phyloP scores from a whole-genome alignment of 2,329 filamentous ascomycete genomes.

The Colletotrichum scovillei region DNA sequence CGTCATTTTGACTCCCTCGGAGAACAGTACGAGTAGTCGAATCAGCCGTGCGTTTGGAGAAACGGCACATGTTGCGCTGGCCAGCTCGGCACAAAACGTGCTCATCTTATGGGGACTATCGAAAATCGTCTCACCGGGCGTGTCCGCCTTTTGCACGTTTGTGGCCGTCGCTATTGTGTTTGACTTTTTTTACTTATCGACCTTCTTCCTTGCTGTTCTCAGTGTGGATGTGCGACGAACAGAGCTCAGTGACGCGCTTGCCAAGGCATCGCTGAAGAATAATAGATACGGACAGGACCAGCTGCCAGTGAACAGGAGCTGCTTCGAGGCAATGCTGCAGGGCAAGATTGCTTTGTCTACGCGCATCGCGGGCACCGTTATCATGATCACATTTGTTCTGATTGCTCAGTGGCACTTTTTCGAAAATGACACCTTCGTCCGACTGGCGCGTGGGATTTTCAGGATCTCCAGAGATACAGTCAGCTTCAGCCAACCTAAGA shows the following conservation, averaged over 20 bases:
- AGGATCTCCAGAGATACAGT: constrained; percentile 43
- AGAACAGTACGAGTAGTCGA: constrained; percentile 74
- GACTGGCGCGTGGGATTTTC: constrained; percentile 49
- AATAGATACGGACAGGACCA: constrained; percentile 44
- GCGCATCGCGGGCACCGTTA: constrained; percentile 78
- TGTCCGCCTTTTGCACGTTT: constrained; percentile 81
- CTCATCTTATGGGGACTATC: constrained; percentile 74
- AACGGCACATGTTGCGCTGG: constrained; percentile 76
- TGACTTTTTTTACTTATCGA: constrained; percentile 82
- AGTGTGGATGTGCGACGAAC: constrained; percentile 83
- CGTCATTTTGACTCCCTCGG: constrained; percentile 77
- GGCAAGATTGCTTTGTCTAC: constrained; percentile 77
- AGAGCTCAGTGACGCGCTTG: constrained; percentile 79
- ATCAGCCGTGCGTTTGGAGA: constrained; percentile 81
- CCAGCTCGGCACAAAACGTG: constrained; percentile 76
- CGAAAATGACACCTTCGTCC: constrained; percentile 63
- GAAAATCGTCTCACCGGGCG: constrained; percentile 74
- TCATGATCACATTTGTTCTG: constrained; percentile 78
- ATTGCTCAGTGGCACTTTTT: constrained; percentile 85
- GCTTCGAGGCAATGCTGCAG: constrained; percentile 71
- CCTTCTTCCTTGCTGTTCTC: constrained; percentile 82
- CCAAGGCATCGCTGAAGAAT: constrained; percentile 61
- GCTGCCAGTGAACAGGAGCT: constrained; percentile 53
- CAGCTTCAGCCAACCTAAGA: constrained; percentile 37
- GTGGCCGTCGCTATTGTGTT: constrained; percentile 79